phyloP scores from a whole-genome alignment of 116 monocot genomes.

The Thalassia testudinum region DNA sequence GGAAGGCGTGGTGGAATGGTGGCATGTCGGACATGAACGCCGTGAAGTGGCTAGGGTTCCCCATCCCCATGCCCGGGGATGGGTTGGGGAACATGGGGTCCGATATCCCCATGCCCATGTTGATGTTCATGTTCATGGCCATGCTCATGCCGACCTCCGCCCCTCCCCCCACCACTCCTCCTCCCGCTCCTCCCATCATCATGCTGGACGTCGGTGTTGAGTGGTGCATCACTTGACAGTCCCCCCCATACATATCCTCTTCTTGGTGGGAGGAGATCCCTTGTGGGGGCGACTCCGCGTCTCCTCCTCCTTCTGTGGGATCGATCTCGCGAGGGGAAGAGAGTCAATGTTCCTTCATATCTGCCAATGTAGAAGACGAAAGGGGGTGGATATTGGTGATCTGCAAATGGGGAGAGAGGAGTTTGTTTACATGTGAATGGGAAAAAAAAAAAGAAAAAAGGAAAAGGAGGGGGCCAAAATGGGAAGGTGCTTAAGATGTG shows the following conservation, averaged over 20 bases:
- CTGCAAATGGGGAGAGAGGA: no score
- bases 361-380: no score
- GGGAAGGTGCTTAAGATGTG: no score
- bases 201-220: constrained; percentile 8
- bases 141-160: constrained; percentile 4
- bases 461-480: no score
- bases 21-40: constrained; percentile 50
- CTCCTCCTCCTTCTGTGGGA: no score
- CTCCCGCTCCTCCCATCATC: constrained; percentile 8
- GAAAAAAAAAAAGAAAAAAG: no score
- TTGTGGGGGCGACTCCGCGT: no score
- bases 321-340: no score
- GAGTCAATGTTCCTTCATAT: no score
- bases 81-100: neutral
- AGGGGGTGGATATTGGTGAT: no score
- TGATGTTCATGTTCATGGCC: constrained; percentile 4
- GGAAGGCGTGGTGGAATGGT: constrained; percentile 41
- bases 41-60: constrained; percentile 11
- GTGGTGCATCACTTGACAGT: constrained; percentile 60
- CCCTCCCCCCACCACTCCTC: neutral
- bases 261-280: no score
- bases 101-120: constrained; percentile 2
- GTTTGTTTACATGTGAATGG: no score
- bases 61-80: constrained; percentile 4
- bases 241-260: constrained; percentile 15